These are phyloP conservation scores for Phaseolus lunatus DNA, from an alignment of 306 rosid genomes.

Conservation along the genomic window DNA sequence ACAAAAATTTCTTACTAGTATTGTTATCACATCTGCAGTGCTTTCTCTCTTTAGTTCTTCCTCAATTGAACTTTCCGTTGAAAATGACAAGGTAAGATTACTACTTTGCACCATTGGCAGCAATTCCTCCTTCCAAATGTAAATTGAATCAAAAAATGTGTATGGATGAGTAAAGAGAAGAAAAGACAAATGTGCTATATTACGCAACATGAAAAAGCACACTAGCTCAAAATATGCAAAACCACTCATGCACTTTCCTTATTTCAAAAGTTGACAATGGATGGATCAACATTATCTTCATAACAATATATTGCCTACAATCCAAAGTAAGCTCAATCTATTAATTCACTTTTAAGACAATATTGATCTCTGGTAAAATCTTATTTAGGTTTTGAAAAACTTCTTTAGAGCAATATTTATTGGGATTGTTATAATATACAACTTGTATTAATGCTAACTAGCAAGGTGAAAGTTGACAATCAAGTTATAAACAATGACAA, in stretches of 20 bases:
- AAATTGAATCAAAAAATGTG: slow-evolving; percentile 44
- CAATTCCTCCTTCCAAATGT: slow-evolving; percentile 81
- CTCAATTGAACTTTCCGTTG: slow-evolving; percentile 91
- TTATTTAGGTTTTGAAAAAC: no score
- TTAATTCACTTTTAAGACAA: no score
- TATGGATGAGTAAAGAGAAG: slow-evolving; percentile 13
- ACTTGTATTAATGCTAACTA: no score
- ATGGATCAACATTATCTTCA: slow-evolving; percentile 10
- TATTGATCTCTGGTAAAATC: no score
- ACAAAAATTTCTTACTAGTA: slow-evolving; percentile 65
- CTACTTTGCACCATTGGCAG: slow-evolving; percentile 77
- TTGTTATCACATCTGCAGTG: slow-evolving; percentile 92
- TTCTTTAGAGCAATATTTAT: no score
- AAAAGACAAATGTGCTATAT: slow-evolving; percentile 10
- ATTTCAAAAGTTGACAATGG: not conserved
- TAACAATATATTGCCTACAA: not conserved
- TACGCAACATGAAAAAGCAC: slow-evolving; percentile 27
- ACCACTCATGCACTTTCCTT: not conserved
- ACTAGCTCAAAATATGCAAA: slow-evolving; percentile 20
- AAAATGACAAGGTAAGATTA: slow-evolving; percentile 91
- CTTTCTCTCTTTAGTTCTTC: slow-evolving; percentile 97
- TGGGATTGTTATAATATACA: no score
- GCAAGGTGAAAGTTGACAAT: no score
- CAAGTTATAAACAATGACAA: no score
- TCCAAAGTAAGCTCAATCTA: no score